phyloP scores from a whole-genome alignment of 2,329 filamentous ascomycete genomes.

The Pseudogymnoascus sp. region DNA sequence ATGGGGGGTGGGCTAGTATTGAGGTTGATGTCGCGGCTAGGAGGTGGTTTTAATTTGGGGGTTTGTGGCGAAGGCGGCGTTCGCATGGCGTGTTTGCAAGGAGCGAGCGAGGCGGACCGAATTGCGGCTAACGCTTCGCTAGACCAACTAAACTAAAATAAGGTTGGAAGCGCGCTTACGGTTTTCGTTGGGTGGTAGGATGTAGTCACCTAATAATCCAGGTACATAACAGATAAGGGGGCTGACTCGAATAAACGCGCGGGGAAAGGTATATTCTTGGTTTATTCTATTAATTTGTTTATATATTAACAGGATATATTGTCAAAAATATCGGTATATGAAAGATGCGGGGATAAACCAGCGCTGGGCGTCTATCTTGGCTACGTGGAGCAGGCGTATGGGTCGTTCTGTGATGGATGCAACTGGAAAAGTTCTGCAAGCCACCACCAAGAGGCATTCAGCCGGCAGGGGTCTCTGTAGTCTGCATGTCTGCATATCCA shows the following conservation, averaged over 20 bases:
- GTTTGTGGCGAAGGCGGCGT: conserved; percentile 1
- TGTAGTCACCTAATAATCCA: background rate
- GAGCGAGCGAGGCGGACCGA: background rate
- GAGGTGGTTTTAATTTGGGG: background rate
- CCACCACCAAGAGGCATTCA: background rate
- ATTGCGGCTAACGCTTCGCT: background rate
- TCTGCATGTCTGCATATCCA: background rate
- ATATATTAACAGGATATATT: background rate
- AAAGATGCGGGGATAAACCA: background rate
- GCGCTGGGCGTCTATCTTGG: background rate
- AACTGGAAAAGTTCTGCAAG: background rate
- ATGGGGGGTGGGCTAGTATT: background rate
- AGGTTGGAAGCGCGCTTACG: background rate
- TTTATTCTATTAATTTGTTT: background rate
- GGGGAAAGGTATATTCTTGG: background rate
- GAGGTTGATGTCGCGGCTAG: background rate
- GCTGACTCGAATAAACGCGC: background rate
- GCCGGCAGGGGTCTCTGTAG: background rate
- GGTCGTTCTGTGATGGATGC: background rate
- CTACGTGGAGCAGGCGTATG: background rate
- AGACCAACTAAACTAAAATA: conserved; percentile 3
- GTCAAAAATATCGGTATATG: background rate
- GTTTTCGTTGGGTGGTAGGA: background rate
- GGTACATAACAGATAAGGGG: background rate
- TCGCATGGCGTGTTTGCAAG: background rate